These are phyloP conservation scores for Lecanicillium sp. DNA, from an alignment of 2,329 filamentous ascomycete genomes.

Conservation along the genomic window DNA sequence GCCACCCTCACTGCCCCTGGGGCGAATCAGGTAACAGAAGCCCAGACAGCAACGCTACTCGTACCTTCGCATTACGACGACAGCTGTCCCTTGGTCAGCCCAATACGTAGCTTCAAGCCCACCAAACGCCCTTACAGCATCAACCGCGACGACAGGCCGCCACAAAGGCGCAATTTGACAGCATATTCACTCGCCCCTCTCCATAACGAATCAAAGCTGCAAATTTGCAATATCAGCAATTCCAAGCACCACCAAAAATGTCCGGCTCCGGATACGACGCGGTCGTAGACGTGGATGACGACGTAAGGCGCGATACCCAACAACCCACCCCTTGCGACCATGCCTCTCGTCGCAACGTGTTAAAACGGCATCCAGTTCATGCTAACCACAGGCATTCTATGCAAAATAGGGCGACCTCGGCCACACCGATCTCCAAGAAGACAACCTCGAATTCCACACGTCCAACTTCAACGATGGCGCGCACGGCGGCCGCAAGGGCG, in stretches of 20 bases:
- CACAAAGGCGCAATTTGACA: background rate
- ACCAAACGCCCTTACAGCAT: too few relatives aligned
- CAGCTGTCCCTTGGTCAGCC: too few relatives aligned
- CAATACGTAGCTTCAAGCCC: too few relatives aligned
- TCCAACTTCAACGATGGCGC: slow-evolving; percentile 68
- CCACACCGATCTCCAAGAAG: slow-evolving; percentile 95
- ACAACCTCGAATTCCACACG: slow-evolving; percentile 90
- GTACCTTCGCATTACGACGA: too few relatives aligned
- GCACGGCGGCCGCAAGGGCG: slow-evolving; percentile 36
- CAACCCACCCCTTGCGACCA: too few relatives aligned
- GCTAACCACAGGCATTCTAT: slow-evolving; percentile 12
- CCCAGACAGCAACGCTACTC: too few relatives aligned
- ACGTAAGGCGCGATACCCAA: slow-evolving; percentile 62
- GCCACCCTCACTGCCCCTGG: too few relatives aligned
- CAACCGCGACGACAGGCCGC: background rate
- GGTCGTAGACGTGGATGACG: slow-evolving; percentile 93
- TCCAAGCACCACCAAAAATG: slow-evolving; percentile 47
- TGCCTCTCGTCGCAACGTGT: too few relatives aligned
- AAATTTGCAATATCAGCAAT: slow-evolving; percentile 2
- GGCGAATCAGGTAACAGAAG: too few relatives aligned
- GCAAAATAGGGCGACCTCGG: slow-evolving; percentile 80
- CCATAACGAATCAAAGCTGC: background rate
- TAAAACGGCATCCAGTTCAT: too few relatives aligned
- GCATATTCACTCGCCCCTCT: background rate
- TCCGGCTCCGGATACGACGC: slow-evolving; percentile 90